These are phyloP conservation scores for Colletotrichum tofieldiae DNA, from an alignment of 2,329 filamentous ascomycete genomes.

Conservation along the genomic window DNA sequence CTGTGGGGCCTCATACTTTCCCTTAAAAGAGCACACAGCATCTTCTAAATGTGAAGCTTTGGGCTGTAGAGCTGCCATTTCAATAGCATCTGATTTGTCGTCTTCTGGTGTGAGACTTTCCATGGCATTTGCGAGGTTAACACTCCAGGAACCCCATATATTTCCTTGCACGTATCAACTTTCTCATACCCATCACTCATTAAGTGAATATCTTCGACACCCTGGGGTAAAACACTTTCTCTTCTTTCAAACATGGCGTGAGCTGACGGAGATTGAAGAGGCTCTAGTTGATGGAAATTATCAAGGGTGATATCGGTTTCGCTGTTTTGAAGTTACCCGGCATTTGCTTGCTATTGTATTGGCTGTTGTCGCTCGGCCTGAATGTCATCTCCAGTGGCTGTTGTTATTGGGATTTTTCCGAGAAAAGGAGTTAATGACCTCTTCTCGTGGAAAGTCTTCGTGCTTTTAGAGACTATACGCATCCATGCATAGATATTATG, in stretches of 20 bases:
- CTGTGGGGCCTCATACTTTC: background rate
- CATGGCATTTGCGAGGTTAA: conserved; percentile 27
- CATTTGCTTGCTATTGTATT: too few relatives aligned
- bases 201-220: conserved; percentile 7
- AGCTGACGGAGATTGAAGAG: background rate
- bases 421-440: too few relatives aligned
- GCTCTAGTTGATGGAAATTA: conserved; percentile 19
- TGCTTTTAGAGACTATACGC: conserved; percentile 22
- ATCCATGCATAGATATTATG: conserved; percentile 27
- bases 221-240: too few relatives aligned
- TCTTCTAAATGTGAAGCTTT: conserved; percentile 13
- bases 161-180: conserved; percentile 14
- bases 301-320: conserved; percentile 6
- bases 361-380: too few relatives aligned
- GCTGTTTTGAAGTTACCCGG: background rate
- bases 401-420: too few relatives aligned
- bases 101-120: background rate
- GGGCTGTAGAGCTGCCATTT: background rate
- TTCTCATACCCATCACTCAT: background rate
- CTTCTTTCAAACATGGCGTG: background rate
- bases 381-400: too few relatives aligned
- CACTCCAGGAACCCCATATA: conserved; percentile 18
- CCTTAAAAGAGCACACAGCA: background rate
- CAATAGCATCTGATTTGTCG: background rate
- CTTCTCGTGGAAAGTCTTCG: conserved; percentile 6